Evolutionary conservation across 176 grass and related monocot genomes (phyloP).

Genomic region (Juncus inflexus): DNA sequence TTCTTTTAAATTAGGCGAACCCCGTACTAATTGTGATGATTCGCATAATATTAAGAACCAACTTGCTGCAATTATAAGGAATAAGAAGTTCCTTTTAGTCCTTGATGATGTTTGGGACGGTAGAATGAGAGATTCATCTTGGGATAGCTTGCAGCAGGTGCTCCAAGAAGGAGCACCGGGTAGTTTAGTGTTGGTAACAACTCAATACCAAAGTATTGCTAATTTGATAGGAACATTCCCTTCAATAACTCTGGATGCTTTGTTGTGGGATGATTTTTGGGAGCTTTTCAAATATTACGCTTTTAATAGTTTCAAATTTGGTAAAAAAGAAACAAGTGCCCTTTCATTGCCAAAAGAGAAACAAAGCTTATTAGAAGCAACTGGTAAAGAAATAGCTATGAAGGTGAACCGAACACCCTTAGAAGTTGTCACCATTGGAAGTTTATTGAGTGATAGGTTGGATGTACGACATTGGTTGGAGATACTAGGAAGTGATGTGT

Average conservation of each 20-base stretch:
- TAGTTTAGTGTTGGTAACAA: slow-evolving; percentile 1
- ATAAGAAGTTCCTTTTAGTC: neutral
- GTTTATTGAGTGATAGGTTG: slow-evolving; percentile 10
- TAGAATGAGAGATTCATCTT: neutral
- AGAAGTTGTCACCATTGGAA: slow-evolving; percentile 26
- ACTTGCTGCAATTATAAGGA: neutral
- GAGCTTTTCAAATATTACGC: slow-evolving; percentile 33
- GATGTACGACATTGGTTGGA: slow-evolving; percentile 22
- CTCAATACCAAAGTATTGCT: slow-evolving; percentile 13
- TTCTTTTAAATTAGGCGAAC: neutral
- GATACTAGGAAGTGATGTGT: slow-evolving; percentile 34
- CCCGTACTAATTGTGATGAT: too few relatives aligned
- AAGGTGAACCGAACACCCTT: slow-evolving; percentile 33
- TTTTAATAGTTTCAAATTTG: slow-evolving; percentile 13
- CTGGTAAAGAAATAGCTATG: slow-evolving; percentile 23
- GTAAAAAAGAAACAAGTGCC: too few relatives aligned
- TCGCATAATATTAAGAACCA: too few relatives aligned
- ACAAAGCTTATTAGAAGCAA: slow-evolving; percentile 3
- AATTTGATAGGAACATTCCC: slow-evolving; percentile 4
- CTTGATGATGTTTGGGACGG: neutral
- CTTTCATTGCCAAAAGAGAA: neutral
- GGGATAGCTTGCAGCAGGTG: neutral
- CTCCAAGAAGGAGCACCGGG: neutral
- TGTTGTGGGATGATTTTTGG: neutral
- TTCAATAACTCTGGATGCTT: slow-evolving; percentile 16